Evolutionary conservation across 129 eudicot species (phyloP).

Genomic region (Logfia minima): DNA sequence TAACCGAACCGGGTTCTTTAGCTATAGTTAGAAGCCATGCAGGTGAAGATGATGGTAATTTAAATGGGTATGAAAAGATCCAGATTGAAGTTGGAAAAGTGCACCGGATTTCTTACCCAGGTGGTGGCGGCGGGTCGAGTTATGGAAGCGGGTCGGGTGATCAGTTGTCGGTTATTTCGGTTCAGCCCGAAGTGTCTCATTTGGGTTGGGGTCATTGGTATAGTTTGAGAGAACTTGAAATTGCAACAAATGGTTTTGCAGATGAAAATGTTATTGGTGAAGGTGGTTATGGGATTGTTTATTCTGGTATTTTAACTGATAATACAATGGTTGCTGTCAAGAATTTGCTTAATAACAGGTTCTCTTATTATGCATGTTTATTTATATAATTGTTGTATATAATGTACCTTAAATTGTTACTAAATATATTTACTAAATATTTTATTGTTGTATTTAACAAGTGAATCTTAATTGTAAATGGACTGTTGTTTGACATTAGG

Average conservation of each 20-base stretch:
- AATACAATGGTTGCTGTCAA: constrained; percentile 67
- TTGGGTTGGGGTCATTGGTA: constrained; percentile 98
- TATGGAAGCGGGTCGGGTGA: constrained; percentile 51
- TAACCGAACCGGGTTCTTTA: constrained; percentile 36
- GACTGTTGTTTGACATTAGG: background rate
- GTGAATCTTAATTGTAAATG: background rate
- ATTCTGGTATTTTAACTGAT: constrained; percentile 59
- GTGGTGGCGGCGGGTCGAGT: constrained; percentile 36
- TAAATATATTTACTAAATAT: no score
- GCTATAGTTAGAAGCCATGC: constrained; percentile 33
- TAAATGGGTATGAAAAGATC: constrained; percentile 48
- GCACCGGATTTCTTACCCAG: constrained; percentile 60
- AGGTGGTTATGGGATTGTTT: constrained; percentile 95
- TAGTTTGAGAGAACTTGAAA: constrained; percentile 78
- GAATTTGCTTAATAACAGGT: constrained; percentile 91
- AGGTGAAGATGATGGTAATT: constrained; percentile 35
- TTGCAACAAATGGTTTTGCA: constrained; percentile 63
- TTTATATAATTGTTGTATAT: background rate
- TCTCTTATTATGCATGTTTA: background rate
- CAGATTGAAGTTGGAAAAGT: constrained; percentile 76
- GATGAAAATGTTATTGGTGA: constrained; percentile 88
- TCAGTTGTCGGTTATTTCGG: constrained; percentile 35
- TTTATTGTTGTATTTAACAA: background rate
- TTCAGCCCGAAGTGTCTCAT: constrained; percentile 78
- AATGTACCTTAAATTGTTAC: background rate